Conservation (phyloP, 2,329 filamentous ascomycete species). For the Colletotrichum spinosum region DNA sequence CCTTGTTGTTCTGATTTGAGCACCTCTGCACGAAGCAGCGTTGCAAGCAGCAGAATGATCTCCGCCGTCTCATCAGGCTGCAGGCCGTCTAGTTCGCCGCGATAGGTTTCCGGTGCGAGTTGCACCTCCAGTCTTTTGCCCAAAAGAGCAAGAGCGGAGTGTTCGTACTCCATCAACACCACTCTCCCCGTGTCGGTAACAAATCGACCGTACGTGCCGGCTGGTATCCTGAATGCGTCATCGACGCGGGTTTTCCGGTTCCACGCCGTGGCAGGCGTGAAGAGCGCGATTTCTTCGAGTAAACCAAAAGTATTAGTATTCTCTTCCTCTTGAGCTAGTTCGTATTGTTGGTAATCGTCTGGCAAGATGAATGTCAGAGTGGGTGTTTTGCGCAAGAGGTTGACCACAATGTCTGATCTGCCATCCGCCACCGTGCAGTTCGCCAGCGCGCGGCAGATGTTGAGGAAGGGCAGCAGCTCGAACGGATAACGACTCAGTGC, state of each 20-base stretch:
- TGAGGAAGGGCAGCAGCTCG: conserved; percentile 83
- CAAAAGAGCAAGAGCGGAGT: conserved; percentile 84
- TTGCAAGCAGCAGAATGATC: conserved; percentile 78
- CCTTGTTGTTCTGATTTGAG: conserved; percentile 47
- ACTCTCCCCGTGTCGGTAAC: conserved; percentile 82
- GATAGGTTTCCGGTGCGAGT: conserved; percentile 66
- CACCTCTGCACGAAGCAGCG: conserved; percentile 69
- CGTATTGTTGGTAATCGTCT: conserved; percentile 77
- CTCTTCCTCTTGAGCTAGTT: conserved; percentile 85
- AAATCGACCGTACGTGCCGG: conserved; percentile 76
- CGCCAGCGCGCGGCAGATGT: conserved; percentile 74
- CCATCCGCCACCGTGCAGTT: conserved; percentile 49
- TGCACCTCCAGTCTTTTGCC: conserved; percentile 80
- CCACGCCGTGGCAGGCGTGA: conserved; percentile 61
- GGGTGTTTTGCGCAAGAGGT: conserved; percentile 75
- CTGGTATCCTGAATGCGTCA: conserved; percentile 71
- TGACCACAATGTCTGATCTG: conserved; percentile 64
- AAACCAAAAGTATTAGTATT: conserved; percentile 84
- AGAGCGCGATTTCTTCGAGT: conserved; percentile 71
- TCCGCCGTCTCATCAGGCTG: conserved; percentile 75
- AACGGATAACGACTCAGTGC: conserved; percentile 85
- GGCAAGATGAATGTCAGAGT: conserved; percentile 85
- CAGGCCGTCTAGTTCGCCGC: conserved; percentile 64
- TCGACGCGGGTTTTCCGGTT: conserved; percentile 57
- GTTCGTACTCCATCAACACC: conserved; percentile 80